phyloP scores from a whole-genome alignment of 1,139 yeast genomes.

The Ogataea hybrid region DNA sequence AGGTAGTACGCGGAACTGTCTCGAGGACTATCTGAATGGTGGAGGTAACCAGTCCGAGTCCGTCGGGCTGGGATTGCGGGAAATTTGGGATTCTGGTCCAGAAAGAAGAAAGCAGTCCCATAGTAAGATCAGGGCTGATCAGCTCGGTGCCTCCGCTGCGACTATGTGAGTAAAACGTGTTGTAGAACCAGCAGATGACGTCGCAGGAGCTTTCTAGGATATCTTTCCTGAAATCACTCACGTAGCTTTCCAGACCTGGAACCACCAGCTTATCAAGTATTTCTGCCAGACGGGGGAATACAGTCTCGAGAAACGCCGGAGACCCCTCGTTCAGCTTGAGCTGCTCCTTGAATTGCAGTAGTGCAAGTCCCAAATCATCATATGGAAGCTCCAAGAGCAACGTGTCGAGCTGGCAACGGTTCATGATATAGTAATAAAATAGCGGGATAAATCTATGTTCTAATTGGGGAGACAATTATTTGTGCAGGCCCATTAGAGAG shows the following conservation, averaged over 20 bases:
- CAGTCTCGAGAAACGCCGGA: slow-evolving; percentile 10
- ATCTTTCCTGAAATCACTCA: slow-evolving; percentile 1
- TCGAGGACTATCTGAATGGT: slow-evolving; percentile 13
- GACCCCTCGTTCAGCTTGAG: slow-evolving; percentile 12
- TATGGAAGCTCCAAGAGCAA: slow-evolving; percentile 11
- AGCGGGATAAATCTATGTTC: slow-evolving; percentile 5
- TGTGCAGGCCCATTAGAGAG: neutral
- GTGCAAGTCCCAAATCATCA: slow-evolving; percentile 8
- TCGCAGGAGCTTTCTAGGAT: slow-evolving; percentile 10
- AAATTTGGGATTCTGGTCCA: slow-evolving; percentile 11
- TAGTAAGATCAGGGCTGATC: slow-evolving; percentile 9
- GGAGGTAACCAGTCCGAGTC: slow-evolving; percentile 1
- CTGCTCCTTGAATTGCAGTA: slow-evolving; percentile 7
- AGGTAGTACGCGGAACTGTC: slow-evolving; percentile 7
- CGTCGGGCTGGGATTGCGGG: slow-evolving; percentile 2
- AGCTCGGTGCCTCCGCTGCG: slow-evolving; percentile 3
- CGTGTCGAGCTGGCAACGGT: slow-evolving; percentile 7
- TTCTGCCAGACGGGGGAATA: slow-evolving; percentile 11
- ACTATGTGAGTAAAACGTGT: slow-evolving; percentile 11
- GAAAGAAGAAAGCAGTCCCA: slow-evolving; percentile 11
- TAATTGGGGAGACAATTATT: neutral
- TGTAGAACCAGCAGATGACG: slow-evolving; percentile 15
- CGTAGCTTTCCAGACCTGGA: slow-evolving; percentile 12
- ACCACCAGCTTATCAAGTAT: slow-evolving; percentile 17
- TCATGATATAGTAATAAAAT: slow-evolving; percentile 5